A percentile compares a stretch with the other conserved stretches of the same genome.
These are phyloP conservation scores for Sporothrix euskadiensis DNA, from an alignment of 2,329 filamentous ascomycete species.

Conservation along the genomic window DNA sequence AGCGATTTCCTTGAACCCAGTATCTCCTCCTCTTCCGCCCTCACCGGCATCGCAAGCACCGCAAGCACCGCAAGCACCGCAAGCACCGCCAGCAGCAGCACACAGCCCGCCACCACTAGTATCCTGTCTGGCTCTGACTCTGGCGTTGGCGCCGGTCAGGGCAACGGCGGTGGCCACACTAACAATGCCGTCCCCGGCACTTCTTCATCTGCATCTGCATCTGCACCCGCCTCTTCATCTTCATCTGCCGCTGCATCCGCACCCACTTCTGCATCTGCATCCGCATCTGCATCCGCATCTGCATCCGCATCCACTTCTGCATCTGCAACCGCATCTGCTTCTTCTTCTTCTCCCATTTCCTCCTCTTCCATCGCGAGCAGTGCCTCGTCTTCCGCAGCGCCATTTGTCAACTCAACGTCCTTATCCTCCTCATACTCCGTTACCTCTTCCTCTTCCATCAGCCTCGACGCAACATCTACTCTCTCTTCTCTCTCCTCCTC, in stretches of 20 bases:
- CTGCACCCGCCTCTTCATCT: neutral
- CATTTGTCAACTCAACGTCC: neutral
- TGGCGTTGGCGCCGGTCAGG: conserved; percentile 1
- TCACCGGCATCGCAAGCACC: neutral
- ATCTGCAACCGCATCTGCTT: neutral
- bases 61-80: too few relatives aligned
- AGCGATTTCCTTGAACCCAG: conserved; percentile 14
- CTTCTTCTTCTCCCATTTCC: conserved; percentile 2
- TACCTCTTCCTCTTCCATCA: neutral
- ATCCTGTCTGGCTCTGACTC: neutral
- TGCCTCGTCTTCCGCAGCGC: neutral
- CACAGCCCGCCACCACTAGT: neutral
- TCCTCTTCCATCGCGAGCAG: neutral
- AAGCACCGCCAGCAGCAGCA: neutral
- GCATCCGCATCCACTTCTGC: neutral
- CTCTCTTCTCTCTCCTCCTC: conserved; percentile 4
- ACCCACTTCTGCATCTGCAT: neutral
- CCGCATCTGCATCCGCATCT: neutral
- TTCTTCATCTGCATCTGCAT: neutral
- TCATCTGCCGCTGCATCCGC: neutral
- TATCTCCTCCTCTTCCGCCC: conserved; percentile 6
- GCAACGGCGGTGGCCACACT: conserved; percentile 10
- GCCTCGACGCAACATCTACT: neutral
- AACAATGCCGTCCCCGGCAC: conserved; percentile 10
- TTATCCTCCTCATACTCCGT: neutral